phyloP scores from a whole-genome alignment of 352 stramenopile species.

The Phytophthora sojae region DNA sequence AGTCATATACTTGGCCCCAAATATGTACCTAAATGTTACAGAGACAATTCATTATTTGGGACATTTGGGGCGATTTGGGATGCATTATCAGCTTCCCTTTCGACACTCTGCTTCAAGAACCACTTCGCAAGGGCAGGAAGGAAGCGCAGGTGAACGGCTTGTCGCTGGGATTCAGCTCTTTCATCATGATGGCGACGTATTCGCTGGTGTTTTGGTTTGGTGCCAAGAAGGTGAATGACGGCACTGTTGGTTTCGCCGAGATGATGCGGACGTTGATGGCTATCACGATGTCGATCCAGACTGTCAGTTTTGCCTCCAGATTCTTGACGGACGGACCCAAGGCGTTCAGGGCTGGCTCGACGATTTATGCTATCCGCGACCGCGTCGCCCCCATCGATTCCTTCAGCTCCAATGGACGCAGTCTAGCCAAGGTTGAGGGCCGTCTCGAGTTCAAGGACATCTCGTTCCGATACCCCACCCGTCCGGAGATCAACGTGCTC shows the following conservation, averaged over 20 bases:
- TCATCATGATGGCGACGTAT: constrained; percentile 59
- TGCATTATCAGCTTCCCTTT: too few relatives aligned
- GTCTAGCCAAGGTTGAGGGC: constrained; percentile 32
- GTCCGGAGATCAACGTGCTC: constrained; percentile 73
- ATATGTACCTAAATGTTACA: too few relatives aligned
- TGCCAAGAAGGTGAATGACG: constrained; percentile 51
- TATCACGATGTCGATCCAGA: constrained; percentile 57
- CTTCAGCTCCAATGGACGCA: constrained; percentile 13
- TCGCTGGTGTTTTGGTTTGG: constrained; percentile 75
- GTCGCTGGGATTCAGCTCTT: constrained; percentile 77
- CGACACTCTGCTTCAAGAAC: constrained; percentile 25
- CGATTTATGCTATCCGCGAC: constrained; percentile 49
- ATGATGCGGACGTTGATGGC: constrained; percentile 52
- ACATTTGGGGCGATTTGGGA: too few relatives aligned
- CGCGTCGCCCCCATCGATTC: constrained; percentile 34
- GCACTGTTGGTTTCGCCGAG: constrained; percentile 24
- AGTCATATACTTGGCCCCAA: too few relatives aligned
- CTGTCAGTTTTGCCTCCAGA: constrained; percentile 35
- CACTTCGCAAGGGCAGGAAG: constrained; percentile 34
- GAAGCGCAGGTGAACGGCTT: constrained; percentile 55
- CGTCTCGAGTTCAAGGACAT: constrained; percentile 70
- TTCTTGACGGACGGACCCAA: constrained; percentile 69
- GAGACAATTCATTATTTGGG: too few relatives aligned
- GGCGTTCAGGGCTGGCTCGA: constrained; percentile 61
- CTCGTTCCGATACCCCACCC: constrained; percentile 79